Percentiles rank a stretch among this genome's conserved stretches.
These are phyloP conservation scores for Lasiosphaeria ovina DNA, from an alignment of 495 filamentous ascomycete genomes.

Conservation along the genomic window DNA sequence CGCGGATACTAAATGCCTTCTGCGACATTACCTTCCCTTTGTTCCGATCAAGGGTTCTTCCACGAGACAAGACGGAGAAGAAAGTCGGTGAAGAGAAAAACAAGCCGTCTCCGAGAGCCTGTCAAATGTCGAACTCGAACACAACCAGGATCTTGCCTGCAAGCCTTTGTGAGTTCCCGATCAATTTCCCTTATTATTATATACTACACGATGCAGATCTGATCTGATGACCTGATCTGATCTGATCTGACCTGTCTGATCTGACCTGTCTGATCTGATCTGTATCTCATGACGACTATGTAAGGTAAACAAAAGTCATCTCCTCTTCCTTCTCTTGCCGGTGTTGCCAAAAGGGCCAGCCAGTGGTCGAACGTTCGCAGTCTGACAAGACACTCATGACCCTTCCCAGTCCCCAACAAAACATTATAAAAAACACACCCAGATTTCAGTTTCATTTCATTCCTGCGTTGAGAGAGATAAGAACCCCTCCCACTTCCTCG, in stretches of 20 bases:
- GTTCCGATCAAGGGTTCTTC: too few species aligned
- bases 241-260: constrained; percentile 10
- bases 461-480: too few species aligned
- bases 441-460: too few species aligned
- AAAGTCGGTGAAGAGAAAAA: too few species aligned
- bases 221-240: constrained; percentile 1
- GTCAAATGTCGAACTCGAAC: neutral
- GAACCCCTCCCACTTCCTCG: neutral
- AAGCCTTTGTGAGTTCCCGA: neutral
- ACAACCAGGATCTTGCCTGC: too few species aligned
- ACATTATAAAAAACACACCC: neutral
- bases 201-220: constrained; percentile 16
- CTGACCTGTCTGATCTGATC: neutral
- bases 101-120: neutral
- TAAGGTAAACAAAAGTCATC: neutral
- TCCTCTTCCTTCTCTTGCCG: too few species aligned
- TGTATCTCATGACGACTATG: neutral
- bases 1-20: too few species aligned
- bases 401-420: constrained; percentile 6
- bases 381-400: neutral
- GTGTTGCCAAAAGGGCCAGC: too few species aligned
- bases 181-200: constrained; percentile 13
- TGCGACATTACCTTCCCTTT: too few species aligned
- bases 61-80: too few species aligned
- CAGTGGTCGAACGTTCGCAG: too few species aligned